Evolutionary conservation across 768 basidiomycete species (phyloP), one percentile per base, ranked within the genome.

Genomic region (Ramaria sp.): DNA sequence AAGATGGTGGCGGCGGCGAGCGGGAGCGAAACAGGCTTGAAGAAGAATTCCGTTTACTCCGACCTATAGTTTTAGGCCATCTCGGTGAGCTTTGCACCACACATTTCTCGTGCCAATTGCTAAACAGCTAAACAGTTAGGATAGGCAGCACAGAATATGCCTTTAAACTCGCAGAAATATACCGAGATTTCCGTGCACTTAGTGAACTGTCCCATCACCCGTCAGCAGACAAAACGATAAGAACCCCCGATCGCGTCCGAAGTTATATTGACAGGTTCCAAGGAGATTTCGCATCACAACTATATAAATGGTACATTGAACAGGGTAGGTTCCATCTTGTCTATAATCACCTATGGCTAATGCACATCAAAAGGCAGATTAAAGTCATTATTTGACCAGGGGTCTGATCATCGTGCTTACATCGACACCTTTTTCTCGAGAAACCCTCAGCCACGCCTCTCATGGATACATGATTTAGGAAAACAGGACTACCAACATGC

Each of bases 291-390:
- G 85, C 92, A 0, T 81, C 76, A n/a, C 84, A 90, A 62, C 73
- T 96, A n/a, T 94, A 88, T 63, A 78, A 81, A 62, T 96, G 88
- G 88, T 95, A 90, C 65, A 86, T 95, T 48, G 87, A 91, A 60
- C 83, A 93, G 59, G 88, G 90, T 87, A 55, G 42, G 77, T 64
- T 22, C 16, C 15, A 45, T 44, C 22, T n/a, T 16, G 25, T 43
- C 32, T 10, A 5, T 12, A 34, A 8, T 22, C 7, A 24, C 8
- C 53, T 16, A 24, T 27, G 9, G 18, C 18, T 53, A 38, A 10
- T 32, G 38, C 52, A 27, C 25, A 28, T 16, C 41, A 57, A 2
- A 48, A 90, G 89, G 88, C 16, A 90, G 91, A 68, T 68, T 89
- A 22, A 79, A 90, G 12, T 78, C 83, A 5, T 75, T 97, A 66